A percentile compares a stretch with the other conserved stretches of the same genome.
Evolutionary conservation across 2,329 filamentous ascomycete species (phyloP).

Genomic region (Claviceps sp.): DNA sequence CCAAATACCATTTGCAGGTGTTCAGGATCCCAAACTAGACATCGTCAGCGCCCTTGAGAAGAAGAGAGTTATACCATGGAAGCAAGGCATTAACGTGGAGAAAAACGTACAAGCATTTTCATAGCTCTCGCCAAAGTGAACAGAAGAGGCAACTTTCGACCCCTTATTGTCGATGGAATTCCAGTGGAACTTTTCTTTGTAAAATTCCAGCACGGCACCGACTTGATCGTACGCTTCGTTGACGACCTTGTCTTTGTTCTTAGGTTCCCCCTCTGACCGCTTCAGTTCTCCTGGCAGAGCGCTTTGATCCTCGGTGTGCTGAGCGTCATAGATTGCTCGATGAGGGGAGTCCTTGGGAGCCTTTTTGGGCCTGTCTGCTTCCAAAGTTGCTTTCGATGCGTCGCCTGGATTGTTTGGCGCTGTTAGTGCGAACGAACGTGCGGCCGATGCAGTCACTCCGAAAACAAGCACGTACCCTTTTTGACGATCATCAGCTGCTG

Average conservation of each 20-base stretch:
- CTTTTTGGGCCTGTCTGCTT: slow-evolving; percentile 5
- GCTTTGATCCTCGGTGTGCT: slow-evolving; percentile 21
- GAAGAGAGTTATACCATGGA: not conserved
- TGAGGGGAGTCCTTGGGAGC: slow-evolving; percentile 17
- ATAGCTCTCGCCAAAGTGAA: slow-evolving; percentile 36
- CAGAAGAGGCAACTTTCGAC: slow-evolving; percentile 34
- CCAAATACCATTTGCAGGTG: slow-evolving; percentile 41
- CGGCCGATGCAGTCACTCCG: not conserved
- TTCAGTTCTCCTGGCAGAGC: slow-evolving; percentile 29
- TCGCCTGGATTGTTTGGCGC: not conserved
- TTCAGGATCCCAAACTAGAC: slow-evolving; percentile 34
- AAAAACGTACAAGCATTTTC: slow-evolving; percentile 32
- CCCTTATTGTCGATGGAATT: slow-evolving; percentile 38
- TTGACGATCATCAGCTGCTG: slow-evolving; percentile 14
- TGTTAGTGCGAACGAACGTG: not conserved
- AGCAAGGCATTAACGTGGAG: no score
- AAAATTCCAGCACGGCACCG: slow-evolving; percentile 35
- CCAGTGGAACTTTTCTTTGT: slow-evolving; percentile 34
- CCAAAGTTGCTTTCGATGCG: not conserved
- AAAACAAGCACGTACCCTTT: slow-evolving; percentile 7
- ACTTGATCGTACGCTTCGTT: slow-evolving; percentile 38
- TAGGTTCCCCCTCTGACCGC: slow-evolving; percentile 28
- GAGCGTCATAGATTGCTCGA: slow-evolving; percentile 31
- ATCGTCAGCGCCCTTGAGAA: not conserved
- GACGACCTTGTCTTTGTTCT: slow-evolving; percentile 26